A percentile compares a stretch with the other conserved stretches of the same genome.
Evolutionary conservation across 2,329 filamentous ascomycete species (phyloP).

Genomic region (Lasiodiplodia sp.): DNA sequence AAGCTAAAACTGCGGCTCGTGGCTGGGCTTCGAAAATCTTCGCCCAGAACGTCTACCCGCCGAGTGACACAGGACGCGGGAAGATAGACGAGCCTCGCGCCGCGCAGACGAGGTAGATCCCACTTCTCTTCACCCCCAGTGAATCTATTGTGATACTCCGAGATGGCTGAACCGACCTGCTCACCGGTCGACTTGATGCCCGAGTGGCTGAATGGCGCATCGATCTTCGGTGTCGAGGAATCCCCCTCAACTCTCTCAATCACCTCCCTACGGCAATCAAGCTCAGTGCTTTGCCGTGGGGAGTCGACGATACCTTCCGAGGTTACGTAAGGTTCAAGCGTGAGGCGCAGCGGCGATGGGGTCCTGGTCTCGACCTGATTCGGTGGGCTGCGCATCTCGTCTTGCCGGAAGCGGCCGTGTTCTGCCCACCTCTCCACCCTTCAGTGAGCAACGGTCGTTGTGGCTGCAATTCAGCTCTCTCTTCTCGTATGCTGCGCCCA

Average conservation of each 20-base stretch:
- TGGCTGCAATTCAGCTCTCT: not conserved
- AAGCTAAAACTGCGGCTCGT: not conserved
- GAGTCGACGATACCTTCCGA: not conserved
- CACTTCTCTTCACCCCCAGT: not conserved
- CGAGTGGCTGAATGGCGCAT: not conserved
- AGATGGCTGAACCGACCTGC: not conserved
- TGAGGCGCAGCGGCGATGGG: not conserved
- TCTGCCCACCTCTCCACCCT: not conserved
- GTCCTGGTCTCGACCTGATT: not conserved
- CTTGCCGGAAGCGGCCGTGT: conserved; percentile 6
- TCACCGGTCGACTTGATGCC: not conserved
- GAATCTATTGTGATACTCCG: too few species aligned
- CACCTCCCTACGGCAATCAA: not conserved
- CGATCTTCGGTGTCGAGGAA: not conserved
- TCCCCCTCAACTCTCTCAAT: not conserved
- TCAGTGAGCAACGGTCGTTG: not conserved
- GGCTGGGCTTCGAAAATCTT: not conserved
- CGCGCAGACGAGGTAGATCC: not conserved
- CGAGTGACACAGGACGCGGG: not conserved
- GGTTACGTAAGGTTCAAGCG: not conserved
- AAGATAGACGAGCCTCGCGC: not conserved
- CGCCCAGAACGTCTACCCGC: not conserved
- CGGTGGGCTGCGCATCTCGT: not conserved
- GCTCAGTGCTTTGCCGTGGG: not conserved
- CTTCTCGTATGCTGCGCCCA: not conserved